These are phyloP conservation scores for Solanum neorickii DNA, from an alignment of 257 asterid species.

Conservation along the genomic window DNA sequence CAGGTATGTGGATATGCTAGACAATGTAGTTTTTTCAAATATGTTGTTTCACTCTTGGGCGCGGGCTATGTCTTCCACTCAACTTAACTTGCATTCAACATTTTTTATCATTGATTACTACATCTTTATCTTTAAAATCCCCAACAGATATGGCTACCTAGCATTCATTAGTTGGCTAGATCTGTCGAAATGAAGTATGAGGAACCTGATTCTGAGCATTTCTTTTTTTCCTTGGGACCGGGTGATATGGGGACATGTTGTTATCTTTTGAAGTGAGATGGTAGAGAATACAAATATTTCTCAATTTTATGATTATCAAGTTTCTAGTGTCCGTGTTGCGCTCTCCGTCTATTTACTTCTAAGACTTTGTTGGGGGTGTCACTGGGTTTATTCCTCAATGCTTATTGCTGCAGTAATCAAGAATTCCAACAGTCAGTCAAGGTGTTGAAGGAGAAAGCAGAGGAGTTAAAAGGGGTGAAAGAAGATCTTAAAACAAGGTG, in stretches of 20 bases:
- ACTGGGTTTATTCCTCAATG: neutral
- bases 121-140: neutral
- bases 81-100: neutral
- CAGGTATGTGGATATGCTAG: neutral
- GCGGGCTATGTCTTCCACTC: neutral
- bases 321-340: neutral
- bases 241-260: neutral
- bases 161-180: neutral
- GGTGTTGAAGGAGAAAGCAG: conserved; percentile 73
- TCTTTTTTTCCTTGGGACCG: neutral
- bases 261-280: neutral
- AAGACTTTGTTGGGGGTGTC: neutral
- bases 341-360: neutral
- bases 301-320: neutral
- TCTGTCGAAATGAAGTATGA: neutral
- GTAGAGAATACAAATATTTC: neutral
- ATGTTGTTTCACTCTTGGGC: neutral
- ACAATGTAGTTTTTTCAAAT: neutral
- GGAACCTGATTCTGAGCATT: neutral
- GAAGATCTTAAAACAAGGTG: conserved; percentile 83
- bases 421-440: conserved; percentile 63
- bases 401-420: conserved; percentile 38
- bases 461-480: conserved; percentile 55
- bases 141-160: neutral
- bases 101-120: neutral